A percentile compares a stretch with the other conserved stretches of the same genome.
Conservation (phyloP, 495 filamentous ascomycete species). For the Xylaria curta region DNA sequence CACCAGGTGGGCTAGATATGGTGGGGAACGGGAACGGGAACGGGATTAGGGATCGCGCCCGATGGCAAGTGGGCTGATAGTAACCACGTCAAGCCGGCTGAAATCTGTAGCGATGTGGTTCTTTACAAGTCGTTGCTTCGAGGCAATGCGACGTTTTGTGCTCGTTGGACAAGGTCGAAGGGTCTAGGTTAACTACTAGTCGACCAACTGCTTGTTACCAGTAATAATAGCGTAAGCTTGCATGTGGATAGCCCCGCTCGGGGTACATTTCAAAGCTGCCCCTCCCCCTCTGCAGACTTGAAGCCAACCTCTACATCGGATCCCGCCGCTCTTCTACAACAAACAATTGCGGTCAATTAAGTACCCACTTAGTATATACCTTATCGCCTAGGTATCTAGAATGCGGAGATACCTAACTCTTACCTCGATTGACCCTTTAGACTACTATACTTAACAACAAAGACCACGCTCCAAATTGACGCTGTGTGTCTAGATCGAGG, state of each 20-base stretch:
- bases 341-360: neutral
- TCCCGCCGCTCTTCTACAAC: neutral
- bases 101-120: neutral
- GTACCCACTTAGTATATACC: neutral
- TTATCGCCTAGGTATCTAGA: neutral
- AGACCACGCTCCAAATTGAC: neutral
- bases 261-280: neutral
- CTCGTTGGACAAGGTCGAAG: neutral
- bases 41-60: neutral
- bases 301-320: neutral
- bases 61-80: neutral
- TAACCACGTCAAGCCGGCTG: neutral
- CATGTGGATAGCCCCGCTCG: conserved; percentile 19
- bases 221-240: conserved; percentile 1
- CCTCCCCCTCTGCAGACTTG: neutral
- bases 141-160: conserved; percentile 5
- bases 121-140: neutral
- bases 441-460: neutral
- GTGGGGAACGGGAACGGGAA: neutral
- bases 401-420: neutral
- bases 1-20: neutral
- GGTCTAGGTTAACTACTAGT: neutral
- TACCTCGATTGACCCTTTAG: neutral
- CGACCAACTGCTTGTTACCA: neutral
- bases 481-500: neutral